Evolutionary conservation across 352 stramenopile genomes (phyloP).

Genomic region (Blastocystis sp.): DNA sequence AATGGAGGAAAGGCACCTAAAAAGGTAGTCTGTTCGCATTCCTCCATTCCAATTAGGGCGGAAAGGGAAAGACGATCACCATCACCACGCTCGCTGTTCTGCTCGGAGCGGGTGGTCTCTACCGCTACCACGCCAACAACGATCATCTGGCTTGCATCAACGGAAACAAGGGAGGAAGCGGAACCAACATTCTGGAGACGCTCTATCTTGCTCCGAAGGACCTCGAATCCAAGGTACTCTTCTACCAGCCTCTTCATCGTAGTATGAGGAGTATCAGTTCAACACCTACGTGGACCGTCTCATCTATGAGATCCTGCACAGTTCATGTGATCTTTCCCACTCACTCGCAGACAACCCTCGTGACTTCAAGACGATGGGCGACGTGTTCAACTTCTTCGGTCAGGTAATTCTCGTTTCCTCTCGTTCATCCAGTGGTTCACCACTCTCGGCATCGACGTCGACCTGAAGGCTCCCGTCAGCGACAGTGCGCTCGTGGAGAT

Average conservation of each 20-base stretch:
- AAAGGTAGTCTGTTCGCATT: not conserved
- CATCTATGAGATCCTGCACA: constrained; percentile 14
- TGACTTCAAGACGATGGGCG: constrained; percentile 36
- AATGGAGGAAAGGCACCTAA: not conserved
- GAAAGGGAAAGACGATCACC: not conserved
- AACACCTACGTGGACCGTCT: constrained; percentile 39
- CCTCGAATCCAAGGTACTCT: constrained; percentile 24
- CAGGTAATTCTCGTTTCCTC: not conserved
- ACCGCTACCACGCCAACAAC: constrained; percentile 6
- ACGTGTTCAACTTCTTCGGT: constrained; percentile 34
- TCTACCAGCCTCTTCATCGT: not conserved
- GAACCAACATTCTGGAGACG: not conserved
- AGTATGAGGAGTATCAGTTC: constrained; percentile 31
- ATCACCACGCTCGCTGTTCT: not conserved
- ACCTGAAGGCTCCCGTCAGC: not conserved
- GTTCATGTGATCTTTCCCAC: not conserved
- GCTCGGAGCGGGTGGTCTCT: not conserved
- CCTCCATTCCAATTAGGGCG: not conserved
- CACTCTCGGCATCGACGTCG: constrained; percentile 24
- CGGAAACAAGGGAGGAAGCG: not conserved
- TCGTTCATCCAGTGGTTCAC: constrained; percentile 5
- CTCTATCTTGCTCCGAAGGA: constrained; percentile 40
- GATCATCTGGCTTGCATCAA: constrained; percentile 42
- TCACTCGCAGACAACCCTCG: constrained; percentile 19
- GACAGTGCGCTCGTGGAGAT: constrained; percentile 10